These are phyloP conservation scores for Podaxis sp. DNA, from an alignment of 768 basidiomycete genomes.

Conservation along the genomic window DNA sequence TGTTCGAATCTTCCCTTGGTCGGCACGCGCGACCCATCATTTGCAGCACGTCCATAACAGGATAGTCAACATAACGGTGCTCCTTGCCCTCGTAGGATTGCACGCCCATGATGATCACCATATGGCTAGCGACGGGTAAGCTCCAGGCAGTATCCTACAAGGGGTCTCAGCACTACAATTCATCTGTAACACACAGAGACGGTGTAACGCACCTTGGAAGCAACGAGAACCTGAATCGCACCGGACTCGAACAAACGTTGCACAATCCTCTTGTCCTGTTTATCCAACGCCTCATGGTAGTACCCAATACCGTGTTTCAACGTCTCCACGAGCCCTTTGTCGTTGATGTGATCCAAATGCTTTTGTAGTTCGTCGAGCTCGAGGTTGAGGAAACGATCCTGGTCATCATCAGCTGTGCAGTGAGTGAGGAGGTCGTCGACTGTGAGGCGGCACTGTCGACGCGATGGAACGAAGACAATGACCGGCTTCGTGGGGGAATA, in stretches of 20 bases:
- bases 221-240: conserved; percentile 76
- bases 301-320: conserved; percentile 67
- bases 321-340: too few relatives aligned
- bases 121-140: conserved; percentile 88
- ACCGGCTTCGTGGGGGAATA: too few relatives aligned
- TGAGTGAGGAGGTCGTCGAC: too few relatives aligned
- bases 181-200: too few relatives aligned
- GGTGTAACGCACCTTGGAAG: not conserved
- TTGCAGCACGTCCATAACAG: conserved; percentile 96
- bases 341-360: too few relatives aligned
- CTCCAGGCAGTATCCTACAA: conserved; percentile 92
- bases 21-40: conserved; percentile 99
- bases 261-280: conserved; percentile 92
- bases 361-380: too few relatives aligned
- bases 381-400: too few relatives aligned
- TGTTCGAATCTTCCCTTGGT: conserved; percentile 81
- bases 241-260: conserved; percentile 91
- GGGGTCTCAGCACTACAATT: too few relatives aligned
- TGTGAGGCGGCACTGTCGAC: too few relatives aligned
- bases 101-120: conserved; percentile 99
- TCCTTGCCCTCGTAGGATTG: conserved; percentile 96
- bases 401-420: too few relatives aligned
- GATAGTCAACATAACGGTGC: conserved; percentile 96
- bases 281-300: conserved; percentile 90
- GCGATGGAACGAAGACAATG: too few relatives aligned